These are phyloP conservation scores for Phytophthora meadii DNA, from an alignment of 352 stramenopile species.

Conservation along the genomic window DNA sequence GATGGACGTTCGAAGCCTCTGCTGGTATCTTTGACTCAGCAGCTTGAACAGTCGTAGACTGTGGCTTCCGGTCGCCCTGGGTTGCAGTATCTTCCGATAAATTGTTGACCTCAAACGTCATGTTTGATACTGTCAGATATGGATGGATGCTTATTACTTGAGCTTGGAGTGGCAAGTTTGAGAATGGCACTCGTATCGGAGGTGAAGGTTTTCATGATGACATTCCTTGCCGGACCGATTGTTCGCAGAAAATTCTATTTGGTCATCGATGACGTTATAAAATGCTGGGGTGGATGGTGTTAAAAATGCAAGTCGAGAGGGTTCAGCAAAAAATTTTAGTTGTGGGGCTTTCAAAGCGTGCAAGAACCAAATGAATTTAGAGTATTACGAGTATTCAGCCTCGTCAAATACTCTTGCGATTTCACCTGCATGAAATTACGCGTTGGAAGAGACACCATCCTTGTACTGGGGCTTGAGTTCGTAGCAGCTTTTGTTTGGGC, in stretches of 20 bases:
- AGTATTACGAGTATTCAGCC: background rate
- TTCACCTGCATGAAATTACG: constrained; percentile 19
- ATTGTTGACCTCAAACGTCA: constrained; percentile 59
- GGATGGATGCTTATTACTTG: constrained; percentile 1
- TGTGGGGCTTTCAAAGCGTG: background rate
- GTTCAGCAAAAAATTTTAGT: no score
- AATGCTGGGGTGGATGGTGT: no score
- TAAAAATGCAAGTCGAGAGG: no score
- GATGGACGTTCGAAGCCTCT: background rate
- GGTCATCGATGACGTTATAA: background rate
- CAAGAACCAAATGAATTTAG: background rate
- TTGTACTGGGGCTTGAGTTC: constrained; percentile 91
- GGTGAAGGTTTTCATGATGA: no score
- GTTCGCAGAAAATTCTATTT: constrained; percentile 27
- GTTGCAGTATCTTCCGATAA: constrained; percentile 32
- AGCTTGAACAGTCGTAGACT: constrained; percentile 14
- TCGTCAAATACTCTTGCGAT: background rate
- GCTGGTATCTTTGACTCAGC: background rate
- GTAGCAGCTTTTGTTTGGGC: constrained; percentile 91
- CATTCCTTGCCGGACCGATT: background rate
- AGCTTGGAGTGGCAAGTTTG: background rate
- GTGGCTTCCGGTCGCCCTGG: constrained; percentile 29
- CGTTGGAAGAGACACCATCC: constrained; percentile 56
- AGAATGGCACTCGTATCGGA: background rate
- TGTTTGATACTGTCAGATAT: constrained; percentile 26